These are phyloP conservation scores for Monosporascus sp. DNA, from an alignment of 2,329 filamentous ascomycete genomes.

Conservation along the genomic window DNA sequence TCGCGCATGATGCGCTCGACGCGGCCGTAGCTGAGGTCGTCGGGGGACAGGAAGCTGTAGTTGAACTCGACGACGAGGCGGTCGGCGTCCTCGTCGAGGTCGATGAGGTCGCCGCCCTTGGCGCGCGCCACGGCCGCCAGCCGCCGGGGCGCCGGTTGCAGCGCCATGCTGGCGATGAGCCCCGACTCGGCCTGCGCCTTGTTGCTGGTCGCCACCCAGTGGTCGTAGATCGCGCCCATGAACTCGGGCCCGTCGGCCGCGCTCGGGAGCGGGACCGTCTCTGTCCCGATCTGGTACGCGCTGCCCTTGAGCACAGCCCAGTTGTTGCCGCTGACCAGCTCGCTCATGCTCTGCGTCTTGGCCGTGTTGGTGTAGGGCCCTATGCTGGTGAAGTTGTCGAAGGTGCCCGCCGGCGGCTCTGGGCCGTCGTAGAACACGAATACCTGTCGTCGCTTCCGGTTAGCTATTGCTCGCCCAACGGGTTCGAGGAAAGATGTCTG, in stretches of 20 bases:
- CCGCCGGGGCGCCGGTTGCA: constrained; percentile 34
- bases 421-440: constrained; percentile 61
- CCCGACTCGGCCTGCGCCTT: constrained; percentile 19
- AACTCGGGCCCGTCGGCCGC: constrained; percentile 21
- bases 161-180: constrained; percentile 29
- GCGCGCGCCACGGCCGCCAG: constrained; percentile 27
- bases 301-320: constrained; percentile 28
- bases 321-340: constrained; percentile 42
- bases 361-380: constrained; percentile 37
- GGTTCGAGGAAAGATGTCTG: not conserved
- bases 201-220: constrained; percentile 29
- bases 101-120: constrained; percentile 34
- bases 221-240: constrained; percentile 25
- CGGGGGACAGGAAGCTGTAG: constrained; percentile 30
- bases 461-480: not conserved
- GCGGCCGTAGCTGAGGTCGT: constrained; percentile 19
- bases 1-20: constrained; percentile 32
- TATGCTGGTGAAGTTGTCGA: constrained; percentile 51
- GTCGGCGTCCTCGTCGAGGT: constrained; percentile 33
- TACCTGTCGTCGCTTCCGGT: not conserved
- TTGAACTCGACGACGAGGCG: constrained; percentile 39
- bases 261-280: constrained; percentile 30
- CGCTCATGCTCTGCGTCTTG: constrained; percentile 42
- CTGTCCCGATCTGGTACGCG: constrained; percentile 34
- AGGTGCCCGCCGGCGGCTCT: constrained; percentile 45